These are phyloP conservation scores for Chalara sp. DNA, from an alignment of 2,329 filamentous ascomycete genomes.

Conservation along the genomic window DNA sequence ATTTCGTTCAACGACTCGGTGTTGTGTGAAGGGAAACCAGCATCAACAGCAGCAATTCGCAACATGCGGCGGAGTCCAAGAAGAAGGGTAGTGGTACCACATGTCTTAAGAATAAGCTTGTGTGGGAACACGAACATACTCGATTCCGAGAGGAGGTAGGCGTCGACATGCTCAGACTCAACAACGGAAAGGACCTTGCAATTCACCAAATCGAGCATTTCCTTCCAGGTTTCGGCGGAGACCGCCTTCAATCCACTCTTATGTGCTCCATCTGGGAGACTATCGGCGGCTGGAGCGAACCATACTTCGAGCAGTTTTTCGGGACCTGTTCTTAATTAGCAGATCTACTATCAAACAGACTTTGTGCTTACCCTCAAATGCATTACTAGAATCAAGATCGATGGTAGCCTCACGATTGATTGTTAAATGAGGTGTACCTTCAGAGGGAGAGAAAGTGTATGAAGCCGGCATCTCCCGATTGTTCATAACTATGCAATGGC, in stretches of 20 bases:
- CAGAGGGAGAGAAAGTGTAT: slow-evolving; percentile 76
- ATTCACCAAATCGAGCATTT: slow-evolving; percentile 96
- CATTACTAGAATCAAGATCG: slow-evolving; percentile 90
- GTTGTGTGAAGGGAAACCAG: slow-evolving; percentile 80
- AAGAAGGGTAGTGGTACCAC: slow-evolving; percentile 90
- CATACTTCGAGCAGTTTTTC: slow-evolving; percentile 98
- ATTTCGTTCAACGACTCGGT: slow-evolving; percentile 60
- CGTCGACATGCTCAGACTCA: slow-evolving; percentile 88
- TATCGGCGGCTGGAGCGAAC: slow-evolving; percentile 77
- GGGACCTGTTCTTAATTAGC: slow-evolving; percentile 51
- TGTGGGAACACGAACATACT: slow-evolving; percentile 99
- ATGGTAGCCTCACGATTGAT: slow-evolving; percentile 94
- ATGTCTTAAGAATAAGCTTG: slow-evolving; percentile 98
- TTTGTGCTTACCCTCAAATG: slow-evolving; percentile 75
- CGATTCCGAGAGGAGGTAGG: slow-evolving; percentile 94
- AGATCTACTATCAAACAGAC: slow-evolving; percentile 14
- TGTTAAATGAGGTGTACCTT: slow-evolving; percentile 81
- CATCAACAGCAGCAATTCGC: slow-evolving; percentile 80
- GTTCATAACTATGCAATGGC: slow-evolving; percentile 64
- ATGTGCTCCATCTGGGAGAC: slow-evolving; percentile 63
- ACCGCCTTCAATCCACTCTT: slow-evolving; percentile 82
- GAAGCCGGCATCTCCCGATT: slow-evolving; percentile 71
- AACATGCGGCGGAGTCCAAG: slow-evolving; percentile 84
- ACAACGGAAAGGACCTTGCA: slow-evolving; percentile 96
- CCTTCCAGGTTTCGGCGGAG: slow-evolving; percentile 78